Conservation (phyloP, 2,329 filamentous ascomycete species). For the Sporothrix inflata region DNA sequence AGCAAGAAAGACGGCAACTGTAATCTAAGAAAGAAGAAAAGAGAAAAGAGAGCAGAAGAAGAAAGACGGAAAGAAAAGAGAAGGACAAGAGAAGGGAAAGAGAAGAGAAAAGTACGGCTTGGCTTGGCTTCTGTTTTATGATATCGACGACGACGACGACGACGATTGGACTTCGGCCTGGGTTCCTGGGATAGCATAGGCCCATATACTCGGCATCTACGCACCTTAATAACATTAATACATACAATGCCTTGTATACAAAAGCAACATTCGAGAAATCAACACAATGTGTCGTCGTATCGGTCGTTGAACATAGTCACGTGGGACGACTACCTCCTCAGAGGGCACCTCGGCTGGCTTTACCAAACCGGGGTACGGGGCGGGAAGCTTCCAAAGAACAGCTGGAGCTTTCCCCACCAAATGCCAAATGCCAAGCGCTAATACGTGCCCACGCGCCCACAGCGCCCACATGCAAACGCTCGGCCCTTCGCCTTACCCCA, state of each 20-base stretch:
- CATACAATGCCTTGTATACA: neutral
- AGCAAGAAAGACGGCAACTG: too few relatives aligned
- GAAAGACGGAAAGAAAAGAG: neutral
- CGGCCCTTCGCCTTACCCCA: neutral
- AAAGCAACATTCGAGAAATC: neutral
- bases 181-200: neutral
- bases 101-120: neutral
- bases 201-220: neutral
- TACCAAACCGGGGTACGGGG: neutral
- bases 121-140: neutral
- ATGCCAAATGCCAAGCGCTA: neutral
- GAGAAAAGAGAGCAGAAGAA: neutral
- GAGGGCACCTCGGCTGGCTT: neutral
- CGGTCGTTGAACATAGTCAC: neutral
- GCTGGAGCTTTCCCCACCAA: slow-evolving; percentile 8
- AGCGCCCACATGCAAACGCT: neutral
- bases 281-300: neutral
- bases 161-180: neutral
- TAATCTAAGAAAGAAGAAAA: neutral
- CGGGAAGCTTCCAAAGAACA: neutral
- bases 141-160: neutral
- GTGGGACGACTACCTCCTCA: neutral
- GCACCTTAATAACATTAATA: neutral
- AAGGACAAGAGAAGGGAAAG: neutral
- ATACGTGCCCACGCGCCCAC: neutral